Evolutionary conservation across 441 rosid genomes (phyloP), one percentile per base, ranked within the genome.

Genomic region (Populus hybrid): DNA sequence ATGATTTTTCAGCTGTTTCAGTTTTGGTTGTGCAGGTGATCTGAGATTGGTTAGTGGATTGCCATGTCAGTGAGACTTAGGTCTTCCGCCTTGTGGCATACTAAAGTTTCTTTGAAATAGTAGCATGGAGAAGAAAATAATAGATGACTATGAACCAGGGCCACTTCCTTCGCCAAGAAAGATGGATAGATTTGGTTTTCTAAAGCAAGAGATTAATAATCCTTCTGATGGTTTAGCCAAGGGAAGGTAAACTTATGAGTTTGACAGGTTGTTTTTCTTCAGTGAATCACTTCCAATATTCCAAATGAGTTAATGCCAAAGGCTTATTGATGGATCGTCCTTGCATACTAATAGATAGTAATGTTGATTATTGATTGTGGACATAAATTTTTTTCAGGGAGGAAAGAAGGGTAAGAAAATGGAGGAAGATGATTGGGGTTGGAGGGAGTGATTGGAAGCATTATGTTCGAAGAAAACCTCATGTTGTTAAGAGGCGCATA

Each of bases 401-500:
- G 78, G 94, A 89, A 85, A 89, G 93, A 82, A 91, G 87, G 78
- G 87, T 92, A 63, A 86, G 92, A 79, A 93, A 92, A 89, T 95
- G 99, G 98, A 93, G 99, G 89, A 95, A 93, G 86, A 95, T 95
- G 98, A 93, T 95, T 79, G 99, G 99, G 69, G 92, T 86, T 68
- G 97, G 98, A 42, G 99, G 99, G 64, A 95, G 97, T 81, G 99
- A 95, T 64, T 95, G 99, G 99, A 93, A 93, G 86, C 97, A 91
- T 82, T 95, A 93, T 87, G 91, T 82, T 68, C 83, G 97, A 87
- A 89, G 95, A 78, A 95, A 91, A 84, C 93, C 97, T 82, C 90
- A 93, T 72, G 99, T 95, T 12, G 97, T 95, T 69, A 89, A 90
- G 82, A 89, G 99, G 80, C 94, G 97, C 1, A 87, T 91, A 68